Evolutionary conservation across 495 filamentous ascomycete species (phyloP).

Genomic region (Parathielavia hyrcaniae): DNA sequence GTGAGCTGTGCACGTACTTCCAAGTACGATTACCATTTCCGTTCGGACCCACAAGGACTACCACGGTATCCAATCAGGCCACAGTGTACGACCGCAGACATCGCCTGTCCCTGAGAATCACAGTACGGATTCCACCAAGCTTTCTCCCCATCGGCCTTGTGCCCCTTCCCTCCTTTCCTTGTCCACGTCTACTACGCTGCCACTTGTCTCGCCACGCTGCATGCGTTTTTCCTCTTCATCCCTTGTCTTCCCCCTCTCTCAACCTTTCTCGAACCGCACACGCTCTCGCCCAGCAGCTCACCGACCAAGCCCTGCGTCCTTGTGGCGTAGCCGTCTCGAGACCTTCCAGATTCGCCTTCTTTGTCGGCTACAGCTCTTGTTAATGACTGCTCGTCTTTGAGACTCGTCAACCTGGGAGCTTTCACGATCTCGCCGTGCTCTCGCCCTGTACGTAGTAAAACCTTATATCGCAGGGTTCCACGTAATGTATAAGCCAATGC

Average conservation of each 20-base stretch:
- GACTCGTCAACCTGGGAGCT: background rate
- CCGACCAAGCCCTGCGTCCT: background rate
- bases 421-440: too few species aligned
- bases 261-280: background rate
- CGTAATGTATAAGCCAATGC: background rate
- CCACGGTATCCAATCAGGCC: slow-evolving; percentile 6
- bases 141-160: background rate
- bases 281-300: background rate
- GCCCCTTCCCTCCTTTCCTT: slow-evolving; percentile 3
- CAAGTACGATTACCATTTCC: background rate
- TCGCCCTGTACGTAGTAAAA: background rate
- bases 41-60: background rate
- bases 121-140: background rate
- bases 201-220: background rate
- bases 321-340: background rate
- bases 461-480: background rate
- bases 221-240: background rate
- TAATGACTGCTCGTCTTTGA: background rate
- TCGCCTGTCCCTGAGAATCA: background rate
- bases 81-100: background rate
- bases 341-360: slow-evolving; percentile 2
- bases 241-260: background rate
- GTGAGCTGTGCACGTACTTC: background rate
- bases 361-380: background rate
- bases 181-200: background rate